These are phyloP conservation scores for Triticum timopheevii DNA, from an alignment of 176 grass and related monocot genomes.

Conservation along the genomic window DNA sequence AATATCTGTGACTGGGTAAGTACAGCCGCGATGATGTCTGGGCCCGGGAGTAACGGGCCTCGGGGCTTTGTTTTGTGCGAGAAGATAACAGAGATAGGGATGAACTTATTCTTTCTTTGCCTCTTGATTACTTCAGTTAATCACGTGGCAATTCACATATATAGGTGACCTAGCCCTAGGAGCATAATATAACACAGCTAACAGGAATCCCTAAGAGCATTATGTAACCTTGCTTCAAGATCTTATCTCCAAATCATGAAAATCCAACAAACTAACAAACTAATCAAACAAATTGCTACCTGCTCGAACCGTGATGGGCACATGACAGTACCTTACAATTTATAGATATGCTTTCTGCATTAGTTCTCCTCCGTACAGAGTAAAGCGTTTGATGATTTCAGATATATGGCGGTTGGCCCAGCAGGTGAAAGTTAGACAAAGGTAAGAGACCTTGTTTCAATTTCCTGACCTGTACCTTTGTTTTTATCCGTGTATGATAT, in stretches of 20 bases:
- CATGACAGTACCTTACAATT: background rate
- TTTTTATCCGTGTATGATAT: background rate
- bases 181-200: too few relatives aligned
- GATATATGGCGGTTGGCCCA: conserved; percentile 89
- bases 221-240: background rate
- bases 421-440: conserved; percentile 95
- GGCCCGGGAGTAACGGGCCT: too few relatives aligned
- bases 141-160: too few relatives aligned
- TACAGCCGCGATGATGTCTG: too few relatives aligned
- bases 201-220: background rate
- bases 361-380: conserved; percentile 21
- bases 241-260: too few relatives aligned
- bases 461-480: background rate
- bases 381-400: conserved; percentile 44
- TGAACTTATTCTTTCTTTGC: too few relatives aligned
- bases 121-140: too few relatives aligned
- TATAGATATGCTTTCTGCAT: background rate
- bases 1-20: too few relatives aligned
- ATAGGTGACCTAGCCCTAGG: too few relatives aligned
- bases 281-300: background rate
- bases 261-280: background rate
- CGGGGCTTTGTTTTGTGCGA: too few relatives aligned
- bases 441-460: conserved; percentile 44
- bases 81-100: too few relatives aligned
- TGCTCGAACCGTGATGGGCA: background rate